Conservation (phyloP, 139 green algal species). For the Raphidocelis subcapitata region DNA sequence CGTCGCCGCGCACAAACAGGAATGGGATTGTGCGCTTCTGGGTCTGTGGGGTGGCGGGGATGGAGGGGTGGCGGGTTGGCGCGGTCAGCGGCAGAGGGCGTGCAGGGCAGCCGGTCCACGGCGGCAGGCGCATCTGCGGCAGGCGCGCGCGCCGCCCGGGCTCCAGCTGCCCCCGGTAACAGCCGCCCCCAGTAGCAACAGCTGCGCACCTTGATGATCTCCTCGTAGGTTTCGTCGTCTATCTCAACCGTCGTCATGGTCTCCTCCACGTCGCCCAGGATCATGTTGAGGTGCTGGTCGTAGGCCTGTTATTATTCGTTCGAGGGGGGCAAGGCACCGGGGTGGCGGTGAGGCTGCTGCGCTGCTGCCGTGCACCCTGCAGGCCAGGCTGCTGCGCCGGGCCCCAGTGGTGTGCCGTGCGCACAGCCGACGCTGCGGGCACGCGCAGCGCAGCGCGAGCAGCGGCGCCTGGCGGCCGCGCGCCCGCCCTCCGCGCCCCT, state of each 20-base stretch:
- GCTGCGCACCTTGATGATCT: slow-evolving; percentile 93
- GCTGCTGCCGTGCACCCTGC: neutral
- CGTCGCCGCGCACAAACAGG: slow-evolving; percentile 95
- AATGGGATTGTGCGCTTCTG: slow-evolving; percentile 89
- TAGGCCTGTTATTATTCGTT: slow-evolving; percentile 89
- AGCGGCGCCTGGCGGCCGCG: too few species aligned
- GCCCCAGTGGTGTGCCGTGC: neutral
- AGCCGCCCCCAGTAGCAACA: neutral
- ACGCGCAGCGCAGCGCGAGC: neutral
- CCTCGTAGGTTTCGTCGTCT: slow-evolving; percentile 99
- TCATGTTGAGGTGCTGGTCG: slow-evolving; percentile 99
- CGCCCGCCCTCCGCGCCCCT: too few species aligned
- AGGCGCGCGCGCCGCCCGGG: too few species aligned
- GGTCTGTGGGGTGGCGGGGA: slow-evolving; percentile 60
- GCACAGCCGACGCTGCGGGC: neutral
- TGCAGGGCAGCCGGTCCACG: neutral
- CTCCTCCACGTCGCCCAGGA: slow-evolving; percentile 98
- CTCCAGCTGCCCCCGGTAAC: neutral
- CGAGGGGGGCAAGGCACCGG: neutral
- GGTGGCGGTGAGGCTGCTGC: too few species aligned
- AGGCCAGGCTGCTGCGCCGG: neutral
- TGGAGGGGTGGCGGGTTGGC: neutral
- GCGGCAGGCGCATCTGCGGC: neutral
- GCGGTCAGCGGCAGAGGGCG: neutral
- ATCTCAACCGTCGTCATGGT: slow-evolving; percentile 94